Conservation (phyloP, 805 yeast genomes). For the Saturnispora halmiae region DNA sequence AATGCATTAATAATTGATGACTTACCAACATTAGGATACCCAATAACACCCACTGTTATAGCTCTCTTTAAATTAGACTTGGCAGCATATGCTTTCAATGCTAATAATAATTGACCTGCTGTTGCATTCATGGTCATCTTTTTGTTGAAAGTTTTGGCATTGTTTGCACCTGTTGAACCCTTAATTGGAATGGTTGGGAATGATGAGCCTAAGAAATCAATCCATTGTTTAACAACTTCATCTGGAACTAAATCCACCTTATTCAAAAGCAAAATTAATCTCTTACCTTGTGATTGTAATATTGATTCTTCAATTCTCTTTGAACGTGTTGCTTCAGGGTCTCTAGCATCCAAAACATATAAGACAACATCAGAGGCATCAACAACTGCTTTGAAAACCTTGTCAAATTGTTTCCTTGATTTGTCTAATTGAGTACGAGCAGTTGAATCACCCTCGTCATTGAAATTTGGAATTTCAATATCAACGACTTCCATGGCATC, state of each 20-base stretch:
- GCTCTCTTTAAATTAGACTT: slow-evolving; percentile 82
- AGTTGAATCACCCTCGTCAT: slow-evolving; percentile 20
- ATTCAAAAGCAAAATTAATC: slow-evolving; percentile 78
- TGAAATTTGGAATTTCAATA: slow-evolving; percentile 32
- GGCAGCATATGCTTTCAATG: slow-evolving; percentile 77
- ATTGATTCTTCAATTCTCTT: slow-evolving; percentile 86
- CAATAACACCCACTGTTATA: slow-evolving; percentile 89
- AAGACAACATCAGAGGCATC: slow-evolving; percentile 86
- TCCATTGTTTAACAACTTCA: slow-evolving; percentile 75
- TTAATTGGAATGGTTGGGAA: slow-evolving; percentile 91
- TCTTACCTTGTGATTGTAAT: slow-evolving; percentile 66
- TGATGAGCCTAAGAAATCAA: slow-evolving; percentile 61
- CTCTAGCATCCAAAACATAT: slow-evolving; percentile 95
- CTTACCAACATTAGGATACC: slow-evolving; percentile 96
- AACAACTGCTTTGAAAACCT: slow-evolving; percentile 85
- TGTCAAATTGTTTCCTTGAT: slow-evolving; percentile 86
- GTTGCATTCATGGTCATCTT: slow-evolving; percentile 64
- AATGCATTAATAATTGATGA: slow-evolving; percentile 89
- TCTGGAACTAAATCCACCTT: slow-evolving; percentile 92
- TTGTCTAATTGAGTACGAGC: slow-evolving; percentile 49
- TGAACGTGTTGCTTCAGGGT: slow-evolving; percentile 92
- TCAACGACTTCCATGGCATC: slow-evolving; percentile 39
- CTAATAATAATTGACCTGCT: slow-evolving; percentile 62
- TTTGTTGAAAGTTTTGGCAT: slow-evolving; percentile 60
- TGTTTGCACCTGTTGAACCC: slow-evolving; percentile 69